These are phyloP conservation scores for Jamesozyma spencerorum DNA, from an alignment of 805 yeast species.

Conservation along the genomic window DNA sequence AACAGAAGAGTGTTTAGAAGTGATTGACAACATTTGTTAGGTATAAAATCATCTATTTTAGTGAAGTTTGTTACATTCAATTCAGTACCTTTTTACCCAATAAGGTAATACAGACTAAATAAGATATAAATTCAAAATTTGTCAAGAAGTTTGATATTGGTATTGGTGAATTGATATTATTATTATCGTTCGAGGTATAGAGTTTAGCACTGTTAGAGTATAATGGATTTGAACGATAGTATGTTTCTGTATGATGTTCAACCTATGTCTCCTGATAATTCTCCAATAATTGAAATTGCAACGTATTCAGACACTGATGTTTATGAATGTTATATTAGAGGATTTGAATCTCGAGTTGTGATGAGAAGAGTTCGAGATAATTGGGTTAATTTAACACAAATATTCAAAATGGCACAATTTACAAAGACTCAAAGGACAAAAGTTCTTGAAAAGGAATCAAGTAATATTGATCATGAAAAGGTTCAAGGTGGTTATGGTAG, in stretches of 20 bases:
- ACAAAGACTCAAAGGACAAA: conserved; percentile 74
- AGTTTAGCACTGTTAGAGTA: no score
- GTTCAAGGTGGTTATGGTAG: conserved; percentile 81
- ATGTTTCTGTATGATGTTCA: background rate
- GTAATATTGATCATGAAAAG: conserved; percentile 61
- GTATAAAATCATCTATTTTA: no score
- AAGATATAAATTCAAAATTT: background rate
- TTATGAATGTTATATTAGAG: conserved; percentile 55
- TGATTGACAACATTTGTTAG: no score
- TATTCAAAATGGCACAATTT: conserved; percentile 65
- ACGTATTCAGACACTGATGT: conserved; percentile 46
- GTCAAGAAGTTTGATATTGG: no score
- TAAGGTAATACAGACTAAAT: background rate
- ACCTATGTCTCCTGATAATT: background rate
- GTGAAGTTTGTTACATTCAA: no score
- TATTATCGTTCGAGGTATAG: no score
- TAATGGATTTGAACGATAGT: background rate
- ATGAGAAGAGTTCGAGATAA: conserved; percentile 89
- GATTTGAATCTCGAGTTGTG: conserved; percentile 30
- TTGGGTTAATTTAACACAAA: conserved; percentile 89
- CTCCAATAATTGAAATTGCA: conserved; percentile 31
- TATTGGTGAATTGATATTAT: no score
- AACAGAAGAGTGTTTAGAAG: no score
- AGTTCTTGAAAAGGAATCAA: conserved; percentile 67
- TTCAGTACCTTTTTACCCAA: background rate